phyloP scores from a whole-genome alignment of 108 stramenopile genomes.

The Mayamaea pseudoterrestris region DNA sequence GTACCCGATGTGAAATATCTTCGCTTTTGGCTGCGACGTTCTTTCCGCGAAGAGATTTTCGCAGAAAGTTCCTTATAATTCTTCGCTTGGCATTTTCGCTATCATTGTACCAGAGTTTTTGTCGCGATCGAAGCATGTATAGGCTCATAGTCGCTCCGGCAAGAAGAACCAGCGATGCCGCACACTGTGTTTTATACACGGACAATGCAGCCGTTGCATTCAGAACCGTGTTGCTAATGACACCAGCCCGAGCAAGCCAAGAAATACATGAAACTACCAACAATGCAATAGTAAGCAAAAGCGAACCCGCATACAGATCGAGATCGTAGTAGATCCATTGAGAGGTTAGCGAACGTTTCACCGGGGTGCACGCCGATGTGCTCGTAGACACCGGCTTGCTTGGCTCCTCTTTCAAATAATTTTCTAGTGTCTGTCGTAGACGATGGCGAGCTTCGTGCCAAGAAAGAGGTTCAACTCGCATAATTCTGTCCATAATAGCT shows the following conservation, averaged over 20 bases:
- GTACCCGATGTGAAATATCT: too few species aligned
- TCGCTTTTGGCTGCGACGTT: too few species aligned
- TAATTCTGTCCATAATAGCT: neutral
- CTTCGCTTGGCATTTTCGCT: slow-evolving; percentile 25
- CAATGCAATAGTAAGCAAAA: slow-evolving; percentile 18
- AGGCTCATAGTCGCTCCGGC: slow-evolving; percentile 16
- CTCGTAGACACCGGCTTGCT: too few species aligned
- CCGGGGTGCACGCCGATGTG: too few species aligned
- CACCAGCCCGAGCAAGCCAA: neutral
- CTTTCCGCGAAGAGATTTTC: too few species aligned
- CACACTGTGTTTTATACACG: slow-evolving; percentile 21
- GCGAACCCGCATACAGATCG: slow-evolving; percentile 23
- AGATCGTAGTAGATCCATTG: slow-evolving; percentile 17
- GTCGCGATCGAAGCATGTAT: slow-evolving; percentile 18
- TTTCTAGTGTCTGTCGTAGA: slow-evolving; percentile 15
- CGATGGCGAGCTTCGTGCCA: slow-evolving; percentile 30
- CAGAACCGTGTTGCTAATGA: neutral
- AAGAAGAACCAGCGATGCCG: slow-evolving; percentile 15
- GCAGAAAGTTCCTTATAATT: slow-evolving; percentile 25
- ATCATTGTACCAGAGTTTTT: slow-evolving; percentile 15
- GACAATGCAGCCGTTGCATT: neutral
- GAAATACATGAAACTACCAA: slow-evolving; percentile 16
- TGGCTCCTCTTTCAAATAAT: slow-evolving; percentile 11
- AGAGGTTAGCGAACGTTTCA: neutral
- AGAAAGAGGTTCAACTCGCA: slow-evolving; percentile 7